Evolutionary conservation across 441 rosid genomes (phyloP), one percentile per base, ranked within the genome.

Genomic region (Pelargonium australe): DNA sequence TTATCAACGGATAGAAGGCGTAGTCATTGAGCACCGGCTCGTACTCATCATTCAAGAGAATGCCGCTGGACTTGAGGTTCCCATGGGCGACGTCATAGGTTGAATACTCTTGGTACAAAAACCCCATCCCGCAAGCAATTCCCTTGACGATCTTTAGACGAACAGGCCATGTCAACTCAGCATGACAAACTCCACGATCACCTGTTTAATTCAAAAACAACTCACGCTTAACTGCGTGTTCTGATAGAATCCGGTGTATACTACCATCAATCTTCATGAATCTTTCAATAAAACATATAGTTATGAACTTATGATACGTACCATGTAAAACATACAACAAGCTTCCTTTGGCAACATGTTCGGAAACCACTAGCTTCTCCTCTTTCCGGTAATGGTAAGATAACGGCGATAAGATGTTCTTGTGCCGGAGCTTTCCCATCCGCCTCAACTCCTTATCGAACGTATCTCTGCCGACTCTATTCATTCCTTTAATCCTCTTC

Each of bases 401-500:
- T 51, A 87, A 53, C 13, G 91, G 97, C 0, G 87, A 37, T 71
- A 89, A 68, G 64, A 90, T 17, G 51, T 90, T 90, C 0, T 71
- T 44, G 70, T 93, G 92, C 13, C 70, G 70, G 8, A 89, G 70
- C 68, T 25, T 72, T 58, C 84, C 93, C n/a, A 89, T 69, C 69
- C 67, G 86, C 45, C 71, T 80, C 55, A 86, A 63, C 75, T 93
- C 89, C 7, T 67, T 70, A 58, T 82, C 90, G 72, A 91, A 91
- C 51, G 25, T 23, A 2, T 23, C 25, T 23, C 25, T 0, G 25
- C 25, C 25, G 25, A 23, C 25, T 17, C 64, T 81, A 58, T 71
- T 83, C 96, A 91, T 93, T 41, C 83, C 84, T 80, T 80, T 83
- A 68, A 87, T 87, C 81, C 96, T 81, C 73, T 87, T 93, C 70